Conservation (phyloP, 768 basidiomycete genomes). For the Psilocybe cyanescens region DNA sequence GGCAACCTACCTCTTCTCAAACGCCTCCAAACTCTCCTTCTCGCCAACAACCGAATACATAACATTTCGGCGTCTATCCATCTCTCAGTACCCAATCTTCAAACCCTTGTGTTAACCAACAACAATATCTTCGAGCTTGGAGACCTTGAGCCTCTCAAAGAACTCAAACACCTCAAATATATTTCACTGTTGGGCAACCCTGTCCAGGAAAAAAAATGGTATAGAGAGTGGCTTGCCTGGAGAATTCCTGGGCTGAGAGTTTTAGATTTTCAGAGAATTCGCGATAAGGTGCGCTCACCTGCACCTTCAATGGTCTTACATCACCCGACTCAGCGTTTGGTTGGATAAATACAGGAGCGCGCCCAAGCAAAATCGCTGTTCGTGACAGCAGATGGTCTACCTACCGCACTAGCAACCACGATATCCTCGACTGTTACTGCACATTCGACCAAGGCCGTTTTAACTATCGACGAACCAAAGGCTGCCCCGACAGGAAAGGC, state of each 20-base stretch:
- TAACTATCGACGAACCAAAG: conserved; percentile 83
- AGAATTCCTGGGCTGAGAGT: conserved; percentile 86
- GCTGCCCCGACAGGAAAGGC: conserved; percentile 61
- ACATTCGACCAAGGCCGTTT: conserved; percentile 58
- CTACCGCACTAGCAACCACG: conserved; percentile 80
- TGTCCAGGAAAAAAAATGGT: conserved; percentile 91
- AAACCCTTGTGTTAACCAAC: conserved; percentile 82
- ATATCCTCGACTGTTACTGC: conserved; percentile 76
- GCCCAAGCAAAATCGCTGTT: conserved; percentile 74
- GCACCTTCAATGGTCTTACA: conserved; percentile 31
- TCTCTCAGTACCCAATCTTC: conserved; percentile 83
- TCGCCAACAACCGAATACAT: conserved; percentile 90
- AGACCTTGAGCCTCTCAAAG: conserved; percentile 83
- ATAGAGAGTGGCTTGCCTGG: conserved; percentile 95
- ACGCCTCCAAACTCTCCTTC: conserved; percentile 80
- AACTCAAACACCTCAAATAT: conserved; percentile 74
- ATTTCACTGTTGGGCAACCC: conserved; percentile 82
- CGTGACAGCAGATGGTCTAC: conserved; percentile 77
- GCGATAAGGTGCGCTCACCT: conserved; percentile 82
- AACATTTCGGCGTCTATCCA: conserved; percentile 82
- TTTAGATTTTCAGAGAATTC: conserved; percentile 93
- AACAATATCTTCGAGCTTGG: conserved; percentile 82
- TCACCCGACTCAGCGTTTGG: conserved; percentile 14
- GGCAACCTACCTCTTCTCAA: conserved; percentile 88
- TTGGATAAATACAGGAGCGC: conserved; percentile 65